phyloP scores from a whole-genome alignment of 441 rosid genomes.

The Melastoma candidum region DNA sequence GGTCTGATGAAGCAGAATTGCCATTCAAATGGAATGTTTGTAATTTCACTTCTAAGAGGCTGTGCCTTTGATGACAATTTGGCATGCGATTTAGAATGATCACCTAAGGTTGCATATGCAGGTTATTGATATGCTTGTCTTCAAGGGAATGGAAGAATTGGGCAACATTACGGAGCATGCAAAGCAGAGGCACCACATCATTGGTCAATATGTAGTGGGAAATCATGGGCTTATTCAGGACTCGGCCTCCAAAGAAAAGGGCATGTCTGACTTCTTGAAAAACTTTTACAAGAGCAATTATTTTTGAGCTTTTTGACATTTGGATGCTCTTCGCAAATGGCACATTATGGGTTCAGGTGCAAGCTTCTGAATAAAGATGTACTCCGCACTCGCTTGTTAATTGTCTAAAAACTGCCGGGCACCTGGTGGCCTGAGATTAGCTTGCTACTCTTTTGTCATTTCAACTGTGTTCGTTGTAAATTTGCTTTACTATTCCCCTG shows the following conservation, averaged over 20 bases:
- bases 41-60: too few species aligned
- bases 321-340: constrained; percentile 1
- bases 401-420: too few species aligned
- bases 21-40: too few species aligned
- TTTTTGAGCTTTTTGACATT: constrained; percentile 32
- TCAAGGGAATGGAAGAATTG: constrained; percentile 93
- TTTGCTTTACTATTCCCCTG: too few species aligned
- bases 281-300: constrained; percentile 86
- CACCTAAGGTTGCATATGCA: constrained; percentile 32
- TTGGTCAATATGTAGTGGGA: constrained; percentile 81
- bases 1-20: too few species aligned
- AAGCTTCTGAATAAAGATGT: constrained; percentile 21
- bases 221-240: constrained; percentile 66
- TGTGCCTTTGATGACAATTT: too few species aligned
- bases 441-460: too few species aligned
- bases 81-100: not conserved
- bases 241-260: constrained; percentile 52
- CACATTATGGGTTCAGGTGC: constrained; percentile 6
- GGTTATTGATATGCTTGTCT: constrained; percentile 90
- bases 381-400: constrained; percentile 1
- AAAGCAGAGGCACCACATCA: constrained; percentile 95
- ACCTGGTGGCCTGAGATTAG: too few species aligned
- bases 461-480: too few species aligned
- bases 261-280: constrained; percentile 70
- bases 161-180: constrained; percentile 74